Evolutionary conservation across 148 eudicot species (phyloP).

Genomic region (Beta vulgaris): DNA sequence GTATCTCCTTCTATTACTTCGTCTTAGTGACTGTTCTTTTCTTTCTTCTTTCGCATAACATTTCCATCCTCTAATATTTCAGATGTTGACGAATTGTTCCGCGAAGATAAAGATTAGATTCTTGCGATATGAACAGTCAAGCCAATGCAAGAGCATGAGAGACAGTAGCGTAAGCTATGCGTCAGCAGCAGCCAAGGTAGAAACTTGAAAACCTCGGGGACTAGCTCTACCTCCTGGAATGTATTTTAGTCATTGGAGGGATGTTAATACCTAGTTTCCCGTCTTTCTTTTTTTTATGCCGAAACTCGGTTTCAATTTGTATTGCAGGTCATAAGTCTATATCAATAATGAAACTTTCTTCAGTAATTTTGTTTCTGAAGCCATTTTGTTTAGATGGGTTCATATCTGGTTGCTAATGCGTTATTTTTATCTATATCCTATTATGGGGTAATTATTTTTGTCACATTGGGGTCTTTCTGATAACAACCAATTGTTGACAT

Average conservation of each 20-base stretch:
- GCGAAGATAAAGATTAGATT: conserved; percentile 75
- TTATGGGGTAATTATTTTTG: too few relatives aligned
- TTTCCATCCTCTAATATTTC: background rate
- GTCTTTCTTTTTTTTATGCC: background rate
- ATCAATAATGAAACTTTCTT: conserved; percentile 19
- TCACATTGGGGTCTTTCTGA: too few relatives aligned
- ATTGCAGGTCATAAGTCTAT: background rate
- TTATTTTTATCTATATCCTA: too few relatives aligned
- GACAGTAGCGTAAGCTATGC: conserved; percentile 99
- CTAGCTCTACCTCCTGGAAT: background rate
- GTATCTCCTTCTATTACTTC: background rate
- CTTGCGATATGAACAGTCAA: conserved; percentile 89
- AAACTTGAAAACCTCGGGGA: conserved; percentile 19
- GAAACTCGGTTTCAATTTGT: conserved; percentile 15
- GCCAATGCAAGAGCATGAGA: conserved; percentile 83
- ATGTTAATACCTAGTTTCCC: background rate
- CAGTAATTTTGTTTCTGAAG: background rate
- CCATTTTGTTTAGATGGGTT: too few relatives aligned
- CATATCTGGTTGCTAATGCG: too few relatives aligned
- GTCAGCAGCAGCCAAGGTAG: conserved; percentile 73
- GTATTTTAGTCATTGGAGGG: background rate
- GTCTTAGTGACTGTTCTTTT: background rate
- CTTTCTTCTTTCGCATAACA: background rate
- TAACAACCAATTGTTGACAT: too few relatives aligned
- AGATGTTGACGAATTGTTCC: conserved; percentile 82